Evolutionary conservation across 805 yeast genomes (phyloP).

Genomic region (Torulaspora microellipsoides): DNA sequence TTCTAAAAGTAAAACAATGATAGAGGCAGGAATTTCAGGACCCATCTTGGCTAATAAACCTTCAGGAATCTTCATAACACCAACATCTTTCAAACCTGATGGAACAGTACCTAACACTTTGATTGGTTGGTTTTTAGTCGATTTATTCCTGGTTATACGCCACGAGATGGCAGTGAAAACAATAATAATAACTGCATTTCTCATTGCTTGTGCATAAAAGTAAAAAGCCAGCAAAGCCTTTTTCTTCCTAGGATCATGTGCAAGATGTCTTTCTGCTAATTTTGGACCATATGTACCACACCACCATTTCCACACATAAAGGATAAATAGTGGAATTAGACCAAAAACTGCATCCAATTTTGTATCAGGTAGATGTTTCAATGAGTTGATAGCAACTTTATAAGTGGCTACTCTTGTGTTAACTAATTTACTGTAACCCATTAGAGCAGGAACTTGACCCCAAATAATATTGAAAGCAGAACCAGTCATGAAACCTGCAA

Average conservation of each 20-base stretch:
- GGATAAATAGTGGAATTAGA: conserved; percentile 62
- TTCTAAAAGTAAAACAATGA: conserved; percentile 76
- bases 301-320: conserved; percentile 65
- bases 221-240: conserved; percentile 38
- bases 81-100: conserved; percentile 72
- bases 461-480: conserved; percentile 77
- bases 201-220: conserved; percentile 69
- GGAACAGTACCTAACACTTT: conserved; percentile 74
- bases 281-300: conserved; percentile 54
- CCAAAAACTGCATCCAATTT: conserved; percentile 88
- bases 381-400: conserved; percentile 60
- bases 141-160: conserved; percentile 57
- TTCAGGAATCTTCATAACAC: conserved; percentile 60
- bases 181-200: conserved; percentile 77
- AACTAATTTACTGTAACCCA: conserved; percentile 67
- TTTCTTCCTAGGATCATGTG: conserved; percentile 17
- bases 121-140: conserved; percentile 39
- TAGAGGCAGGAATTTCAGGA: conserved; percentile 78
- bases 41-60: conserved; percentile 60
- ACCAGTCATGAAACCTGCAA: conserved; percentile 92
- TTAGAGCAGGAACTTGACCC: conserved; percentile 83
- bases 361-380: conserved; percentile 66
- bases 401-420: conserved; percentile 72
- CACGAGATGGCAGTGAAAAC: conserved; percentile 81
- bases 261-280: conserved; percentile 49